Evolutionary conservation across 176 grass and related monocot genomes (phyloP).

Genomic region (Puccinellia tenuiflora): DNA sequence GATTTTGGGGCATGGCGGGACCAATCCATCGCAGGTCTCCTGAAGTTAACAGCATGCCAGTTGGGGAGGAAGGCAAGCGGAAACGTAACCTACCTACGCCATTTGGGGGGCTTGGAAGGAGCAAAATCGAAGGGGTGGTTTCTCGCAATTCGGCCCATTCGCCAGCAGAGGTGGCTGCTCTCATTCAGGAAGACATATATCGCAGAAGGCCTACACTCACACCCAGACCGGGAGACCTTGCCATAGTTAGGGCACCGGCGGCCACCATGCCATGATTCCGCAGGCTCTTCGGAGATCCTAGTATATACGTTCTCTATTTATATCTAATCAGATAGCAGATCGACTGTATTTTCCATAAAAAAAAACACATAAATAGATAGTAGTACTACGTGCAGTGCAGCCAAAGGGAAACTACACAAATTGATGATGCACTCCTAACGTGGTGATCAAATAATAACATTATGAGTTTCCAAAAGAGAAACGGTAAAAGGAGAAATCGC

Average conservation of each 20-base stretch:
- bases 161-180: neutral
- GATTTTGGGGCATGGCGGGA: neutral
- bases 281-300: neutral
- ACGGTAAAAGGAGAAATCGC: neutral
- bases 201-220: neutral
- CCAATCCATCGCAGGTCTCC: neutral
- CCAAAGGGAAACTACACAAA: slow-evolving; percentile 2
- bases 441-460: neutral
- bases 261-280: neutral
- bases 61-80: neutral
- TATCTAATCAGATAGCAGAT: neutral
- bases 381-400: neutral
- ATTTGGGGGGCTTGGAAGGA: neutral
- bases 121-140: neutral
- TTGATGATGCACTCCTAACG: neutral
- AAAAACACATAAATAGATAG: neutral
- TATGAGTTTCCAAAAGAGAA: neutral
- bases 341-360: neutral
- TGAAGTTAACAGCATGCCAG: neutral
- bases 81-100: neutral
- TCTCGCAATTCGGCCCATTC: neutral
- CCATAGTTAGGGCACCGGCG: neutral
- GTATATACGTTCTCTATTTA: neutral
- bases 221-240: neutral
- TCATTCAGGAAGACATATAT: neutral